Percentiles rank a stretch among this genome's conserved stretches.
These are phyloP conservation scores for Fusarium burgessii DNA, from an alignment of 2,329 filamentous ascomycete species.

Conservation along the genomic window DNA sequence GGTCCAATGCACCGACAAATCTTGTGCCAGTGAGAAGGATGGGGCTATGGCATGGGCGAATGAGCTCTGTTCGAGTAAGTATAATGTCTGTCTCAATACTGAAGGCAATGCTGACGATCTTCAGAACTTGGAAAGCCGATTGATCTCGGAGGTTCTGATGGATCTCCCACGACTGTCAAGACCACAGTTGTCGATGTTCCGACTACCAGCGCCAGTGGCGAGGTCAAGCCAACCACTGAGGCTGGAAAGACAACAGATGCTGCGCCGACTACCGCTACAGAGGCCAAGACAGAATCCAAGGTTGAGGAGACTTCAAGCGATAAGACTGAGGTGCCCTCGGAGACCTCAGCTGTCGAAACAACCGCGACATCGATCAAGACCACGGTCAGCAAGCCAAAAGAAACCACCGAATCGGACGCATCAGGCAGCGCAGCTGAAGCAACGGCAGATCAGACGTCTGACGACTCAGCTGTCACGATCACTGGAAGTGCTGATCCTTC, in stretches of 20 bases:
- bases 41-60: constrained; percentile 41
- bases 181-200: neutral
- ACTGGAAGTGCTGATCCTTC: neutral
- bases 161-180: constrained; percentile 4
- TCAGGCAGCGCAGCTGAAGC: constrained; percentile 1
- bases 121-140: constrained; percentile 32
- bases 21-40: constrained; percentile 14
- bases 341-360: constrained; percentile 1
- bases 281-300: neutral
- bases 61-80: constrained; percentile 50
- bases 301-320: neutral
- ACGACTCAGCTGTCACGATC: neutral
- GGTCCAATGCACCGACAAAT: constrained; percentile 37
- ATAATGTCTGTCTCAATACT: rapidly evolving
- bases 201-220: neutral
- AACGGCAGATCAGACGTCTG: neutral
- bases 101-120: neutral
- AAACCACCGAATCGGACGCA: neutral
- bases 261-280: neutral
- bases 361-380: constrained; percentile 1
- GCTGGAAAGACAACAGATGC: neutral
- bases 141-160: constrained; percentile 12
- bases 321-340: neutral
- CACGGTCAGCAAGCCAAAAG: constrained; percentile 6
- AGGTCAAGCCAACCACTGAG: constrained; percentile 3